phyloP scores from a whole-genome alignment of 495 filamentous ascomycete genomes.

The Daldinia bambusicola region DNA sequence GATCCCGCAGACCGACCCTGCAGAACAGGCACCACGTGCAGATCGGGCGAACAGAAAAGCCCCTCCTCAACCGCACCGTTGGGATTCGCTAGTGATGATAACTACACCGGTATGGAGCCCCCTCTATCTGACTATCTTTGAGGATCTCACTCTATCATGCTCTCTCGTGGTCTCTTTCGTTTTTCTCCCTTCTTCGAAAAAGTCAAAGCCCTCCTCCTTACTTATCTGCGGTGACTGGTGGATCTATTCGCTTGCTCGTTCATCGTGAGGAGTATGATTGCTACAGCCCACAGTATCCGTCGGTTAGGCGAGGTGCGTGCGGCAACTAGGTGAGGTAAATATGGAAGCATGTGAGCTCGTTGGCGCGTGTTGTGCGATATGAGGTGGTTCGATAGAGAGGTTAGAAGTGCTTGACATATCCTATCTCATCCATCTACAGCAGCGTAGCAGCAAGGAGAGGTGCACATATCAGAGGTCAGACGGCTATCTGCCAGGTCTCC shows the following conservation, averaged over 20 bases:
- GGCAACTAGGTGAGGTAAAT: no score
- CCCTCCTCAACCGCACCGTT: neutral
- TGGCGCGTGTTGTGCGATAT: no score
- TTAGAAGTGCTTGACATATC: neutral
- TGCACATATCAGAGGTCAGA: neutral
- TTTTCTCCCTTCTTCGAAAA: neutral
- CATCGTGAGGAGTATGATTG: neutral
- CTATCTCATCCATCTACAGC: neutral
- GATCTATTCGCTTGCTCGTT: neutral
- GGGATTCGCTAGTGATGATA: neutral
- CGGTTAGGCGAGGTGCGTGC: no score
- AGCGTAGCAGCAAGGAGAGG: neutral
- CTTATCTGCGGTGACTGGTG: neutral
- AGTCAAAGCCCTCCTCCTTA: neutral
- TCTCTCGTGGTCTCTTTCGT: no score
- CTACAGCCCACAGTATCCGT: no score
- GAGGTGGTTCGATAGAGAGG: no score
- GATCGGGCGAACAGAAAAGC: neutral
- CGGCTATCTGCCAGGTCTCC: neutral
- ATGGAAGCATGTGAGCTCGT: no score
- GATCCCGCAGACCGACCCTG: neutral
- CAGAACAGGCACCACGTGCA: neutral
- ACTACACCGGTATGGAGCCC: neutral
- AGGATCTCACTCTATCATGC: neutral
- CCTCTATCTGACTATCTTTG: neutral